Base-by-base conservation (phyloP, 176 grass and related monocot genomes). In the Zea mays region DNA sequence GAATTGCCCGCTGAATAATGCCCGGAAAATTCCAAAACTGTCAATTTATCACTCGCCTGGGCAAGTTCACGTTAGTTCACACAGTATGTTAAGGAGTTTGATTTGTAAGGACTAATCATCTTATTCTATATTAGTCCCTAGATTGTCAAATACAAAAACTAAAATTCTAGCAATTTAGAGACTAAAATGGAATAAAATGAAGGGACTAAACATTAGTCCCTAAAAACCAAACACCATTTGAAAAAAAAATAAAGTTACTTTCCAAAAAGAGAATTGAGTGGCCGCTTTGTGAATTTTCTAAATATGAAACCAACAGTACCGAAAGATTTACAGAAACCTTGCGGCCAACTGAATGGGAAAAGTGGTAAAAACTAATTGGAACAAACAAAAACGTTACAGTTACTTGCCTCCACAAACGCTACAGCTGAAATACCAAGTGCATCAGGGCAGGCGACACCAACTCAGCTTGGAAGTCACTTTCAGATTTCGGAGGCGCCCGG, bases 351-450 rank as follows among this genome's bases (percentile, higher is more conserved):
- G 42, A 75, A 41, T 6, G 51, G 48, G 49, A 34, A 3, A 65
- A 40, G 16, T 56, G 3, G 72, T 21, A n/a, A 88, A 85, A 89
- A 77, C 8, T 77, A 72, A 81, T 66, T 61, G 38, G 11, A 73
- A 77, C 54, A 75, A 71, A 81, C 35, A 52, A 52, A 52, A 15
- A 20, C 49, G 40, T 19, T 77, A 13, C 10, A 10, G 79, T 72
- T 81, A 73, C 35, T 74, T 74, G 42, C 69, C 11, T 72, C 17
- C 77, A 71, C 48, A 65, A 65, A 65, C 13, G 67, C 34, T 39
- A 81, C 66, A 52, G 41, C 45, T 21, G 54, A 16, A 37, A 69
- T 16, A 60, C 17, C 44, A 45, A 10, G 40, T 66, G 67, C 57
- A 76, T 52, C 58, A 41, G 65, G 58, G 70, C 69, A 44, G 6